Base-by-base conservation (phyloP, 192 early-diverging fungal genomes). In the Coemansia pectinata region DNA sequence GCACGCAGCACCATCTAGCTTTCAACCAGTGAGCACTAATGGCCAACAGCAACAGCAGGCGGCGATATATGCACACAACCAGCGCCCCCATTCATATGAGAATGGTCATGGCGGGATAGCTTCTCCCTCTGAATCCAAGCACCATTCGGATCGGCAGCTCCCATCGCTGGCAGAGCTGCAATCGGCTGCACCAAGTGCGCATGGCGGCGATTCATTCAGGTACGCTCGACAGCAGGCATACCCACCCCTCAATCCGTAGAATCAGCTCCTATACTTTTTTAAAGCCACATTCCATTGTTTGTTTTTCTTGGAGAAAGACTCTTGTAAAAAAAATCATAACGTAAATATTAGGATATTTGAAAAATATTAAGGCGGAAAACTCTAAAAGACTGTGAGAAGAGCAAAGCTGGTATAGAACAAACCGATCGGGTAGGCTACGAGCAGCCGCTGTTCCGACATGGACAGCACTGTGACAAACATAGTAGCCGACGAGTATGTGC, bases 331-430 rank as follows among this genome's bases (percentile, higher is more conserved):
- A 45, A 50, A 21, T 25, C 3, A 10, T 50, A 21, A 10, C 19
- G 47, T 50, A 21, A 50, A 50, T n/a, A 50, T 50, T 50, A 23
- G 17, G 17, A n/a, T 14, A 23, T 5, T 7, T 50, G 5, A 5
- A 42, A 42, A 42, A 42, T 39, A 39, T 39, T 39, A 11, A 39
- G n/a, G 44, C 6, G 15, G 47, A 33, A n/a, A 48, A 8, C 23
- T 23, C 83, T 87, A 93, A 65, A 98, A 97, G 3, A 95, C 88
- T 3, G 96, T 93, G 79, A 99, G 88, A 38, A 96, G 76, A 9
- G 96, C 96, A 85, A 98, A 99, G 57, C 93, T 94, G 19, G 90
- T 90, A 67, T 99, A 99, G 42, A 99, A 88, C 55, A 99, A 84
- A 8, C 89, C 88, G 6, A 99, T 90, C 5, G 97, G 97, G 57